Evolutionary conservation across 2,329 filamentous ascomycete species (phyloP), one percentile per base, ranked within the genome.

Genomic region (Endoconidiophora laricicola): DNA sequence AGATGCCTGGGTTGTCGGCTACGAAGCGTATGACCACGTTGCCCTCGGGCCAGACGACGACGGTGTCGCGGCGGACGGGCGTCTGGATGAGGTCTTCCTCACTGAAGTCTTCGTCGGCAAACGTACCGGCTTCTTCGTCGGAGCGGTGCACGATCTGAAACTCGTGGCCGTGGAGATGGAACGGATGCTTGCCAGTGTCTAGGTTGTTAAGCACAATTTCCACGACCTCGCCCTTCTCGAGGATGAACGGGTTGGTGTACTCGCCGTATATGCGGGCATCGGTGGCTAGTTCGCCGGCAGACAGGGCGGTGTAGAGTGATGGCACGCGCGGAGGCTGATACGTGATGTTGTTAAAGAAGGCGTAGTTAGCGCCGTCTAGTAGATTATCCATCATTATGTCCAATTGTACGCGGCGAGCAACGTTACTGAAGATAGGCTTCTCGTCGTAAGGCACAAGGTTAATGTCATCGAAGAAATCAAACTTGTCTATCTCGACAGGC

Each of bases 141-240:
- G 73, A 75, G 23, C 81, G 77, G 55, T 73, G 69, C 36, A 86
- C 60, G 3, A 80, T 69, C 62, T 85, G 83, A 65, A 87, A 86
- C 56, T 74, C 68, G 61, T 86, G 82, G 0, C 83, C 83, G 65
- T 91, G 87, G 1, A 93, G 61, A 58, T 85, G 83, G 67, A 88
- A 87, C 3, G 77, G 86, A 58, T 87, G 83, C 6, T 77, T 79
- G 40, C 84, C 67, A 53, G 71, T 61, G 57, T 90, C 84, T 42
- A 77, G 69, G 59, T 87, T 90, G 67, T 87, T 85, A n/a, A 90
- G 66, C 16, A 86, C 65, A 46, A 90, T 72, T 59, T 88, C 78
- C 24, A 88, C 74, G n/a, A 85, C 69, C 53, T 79, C 69, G 50
- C 73, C 74, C 54, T 80, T 74, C 24, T 78, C 68, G 10, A 93